Evolutionary conservation across 176 grass and related monocot genomes (phyloP).

Genomic region (Ensete glaucum): DNA sequence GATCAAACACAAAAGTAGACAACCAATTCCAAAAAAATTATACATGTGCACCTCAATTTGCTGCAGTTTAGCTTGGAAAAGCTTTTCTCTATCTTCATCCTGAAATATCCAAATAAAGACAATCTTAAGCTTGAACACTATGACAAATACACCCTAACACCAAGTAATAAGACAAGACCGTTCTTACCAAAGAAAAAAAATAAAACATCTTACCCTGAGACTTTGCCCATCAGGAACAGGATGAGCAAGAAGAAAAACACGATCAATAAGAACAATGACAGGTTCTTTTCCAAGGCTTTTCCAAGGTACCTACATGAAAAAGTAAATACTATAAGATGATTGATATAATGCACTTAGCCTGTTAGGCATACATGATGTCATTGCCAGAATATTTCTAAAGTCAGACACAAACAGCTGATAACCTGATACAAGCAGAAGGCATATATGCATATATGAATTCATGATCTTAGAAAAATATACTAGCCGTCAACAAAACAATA

Average conservation of each 20-base stretch:
- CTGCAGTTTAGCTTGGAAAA: slow-evolving; percentile 94
- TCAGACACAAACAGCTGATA: slow-evolving; percentile 9
- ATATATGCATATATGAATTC: too few relatives aligned
- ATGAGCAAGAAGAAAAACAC: slow-evolving; percentile 86
- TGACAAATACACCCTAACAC: not conserved
- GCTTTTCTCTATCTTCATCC: slow-evolving; percentile 93
- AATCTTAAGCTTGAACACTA: not conserved
- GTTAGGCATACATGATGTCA: too few relatives aligned
- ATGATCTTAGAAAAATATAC: too few relatives aligned
- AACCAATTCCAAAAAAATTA: not conserved
- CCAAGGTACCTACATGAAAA: slow-evolving; percentile 73
- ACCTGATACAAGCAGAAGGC: not conserved
- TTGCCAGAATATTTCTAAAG: too few relatives aligned
- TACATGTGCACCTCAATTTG: slow-evolving; percentile 75
- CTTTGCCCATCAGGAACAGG: slow-evolving; percentile 75
- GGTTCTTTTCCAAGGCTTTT: slow-evolving; percentile 96
- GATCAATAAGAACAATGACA: slow-evolving; percentile 87
- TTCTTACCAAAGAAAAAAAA: not conserved
- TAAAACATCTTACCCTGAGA: slow-evolving; percentile 43
- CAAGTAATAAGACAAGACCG: not conserved
- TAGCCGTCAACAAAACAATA: not conserved
- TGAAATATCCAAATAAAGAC: slow-evolving; percentile 16
- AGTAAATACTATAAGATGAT: not conserved
- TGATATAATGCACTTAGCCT: not conserved
- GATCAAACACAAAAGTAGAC: not conserved